phyloP scores from a whole-genome alignment of 192 early-diverging fungal species.

The Funneliformis geosporum region DNA sequence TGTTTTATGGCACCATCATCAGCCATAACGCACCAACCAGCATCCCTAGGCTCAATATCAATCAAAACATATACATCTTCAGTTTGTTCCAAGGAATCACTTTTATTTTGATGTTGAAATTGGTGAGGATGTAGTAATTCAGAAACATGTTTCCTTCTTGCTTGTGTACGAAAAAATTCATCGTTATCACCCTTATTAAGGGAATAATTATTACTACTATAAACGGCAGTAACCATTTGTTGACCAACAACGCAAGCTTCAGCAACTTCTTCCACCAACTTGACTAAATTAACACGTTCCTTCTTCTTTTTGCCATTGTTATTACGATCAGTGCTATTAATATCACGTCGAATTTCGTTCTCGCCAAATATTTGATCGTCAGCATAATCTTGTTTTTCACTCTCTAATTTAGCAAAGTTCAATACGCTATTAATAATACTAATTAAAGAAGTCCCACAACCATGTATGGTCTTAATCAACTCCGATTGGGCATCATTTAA shows the following conservation, averaged over 20 bases:
- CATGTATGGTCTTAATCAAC: constrained; percentile 43
- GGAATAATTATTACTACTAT: neutral
- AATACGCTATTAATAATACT: constrained; percentile 46
- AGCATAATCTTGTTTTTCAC: neutral
- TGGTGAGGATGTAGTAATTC: constrained; percentile 3
- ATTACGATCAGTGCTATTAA: neutral
- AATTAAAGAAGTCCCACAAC: constrained; percentile 40
- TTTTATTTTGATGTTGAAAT: neutral
- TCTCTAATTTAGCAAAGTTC: constrained; percentile 41
- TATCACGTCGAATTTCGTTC: neutral
- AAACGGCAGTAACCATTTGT: constrained; percentile 21
- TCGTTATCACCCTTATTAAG: neutral
- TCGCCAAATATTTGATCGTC: neutral
- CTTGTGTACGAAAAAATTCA: neutral
- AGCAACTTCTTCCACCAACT: constrained; percentile 27
- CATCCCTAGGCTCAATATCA: constrained; percentile 25
- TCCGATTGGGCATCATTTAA: constrained; percentile 37
- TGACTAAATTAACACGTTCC: constrained; percentile 12
- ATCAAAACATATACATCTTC: constrained; percentile 3
- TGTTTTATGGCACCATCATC: constrained; percentile 41
- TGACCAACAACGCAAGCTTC: constrained; percentile 24
- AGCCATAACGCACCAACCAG: constrained; percentile 33
- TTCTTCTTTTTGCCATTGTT: neutral
- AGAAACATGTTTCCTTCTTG: constrained; percentile 5
- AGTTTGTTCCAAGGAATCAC: neutral